phyloP scores from a whole-genome alignment of 1,139 yeast species.

The Ashbya aceris region DNA sequence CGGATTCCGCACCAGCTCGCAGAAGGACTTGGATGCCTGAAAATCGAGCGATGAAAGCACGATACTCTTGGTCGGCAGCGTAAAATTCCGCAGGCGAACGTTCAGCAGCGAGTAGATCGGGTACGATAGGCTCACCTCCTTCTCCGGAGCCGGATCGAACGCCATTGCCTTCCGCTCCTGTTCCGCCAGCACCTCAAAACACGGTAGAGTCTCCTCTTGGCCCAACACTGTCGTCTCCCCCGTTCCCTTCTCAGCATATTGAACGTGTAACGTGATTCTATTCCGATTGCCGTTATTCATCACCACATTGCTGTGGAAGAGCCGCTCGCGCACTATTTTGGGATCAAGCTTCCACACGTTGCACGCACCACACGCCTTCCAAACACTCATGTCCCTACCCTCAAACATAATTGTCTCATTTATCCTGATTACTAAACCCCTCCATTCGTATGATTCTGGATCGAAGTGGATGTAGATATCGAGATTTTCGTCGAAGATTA shows the following conservation, averaged over 20 bases:
- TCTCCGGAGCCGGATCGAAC: not conserved
- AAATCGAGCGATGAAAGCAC: constrained; percentile 28
- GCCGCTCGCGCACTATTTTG: constrained; percentile 12
- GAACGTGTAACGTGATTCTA: constrained; percentile 1
- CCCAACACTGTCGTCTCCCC: not conserved
- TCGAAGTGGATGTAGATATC: constrained; percentile 12
- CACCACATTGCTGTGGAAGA: constrained; percentile 25
- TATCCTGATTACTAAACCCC: constrained; percentile 11
- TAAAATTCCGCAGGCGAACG: constrained; percentile 26
- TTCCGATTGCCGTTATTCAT: constrained; percentile 29
- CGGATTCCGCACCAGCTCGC: constrained; percentile 4
- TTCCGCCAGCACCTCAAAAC: not conserved
- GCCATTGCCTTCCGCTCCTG: not conserved
- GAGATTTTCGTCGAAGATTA: constrained; percentile 27
- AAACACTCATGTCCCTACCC: constrained; percentile 2
- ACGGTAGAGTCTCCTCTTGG: not conserved
- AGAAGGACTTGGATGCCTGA: constrained; percentile 24
- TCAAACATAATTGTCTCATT: constrained; percentile 23
- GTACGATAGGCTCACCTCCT: constrained; percentile 6
- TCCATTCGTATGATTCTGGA: constrained; percentile 1
- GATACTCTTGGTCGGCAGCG: constrained; percentile 14
- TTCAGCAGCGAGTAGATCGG: constrained; percentile 28
- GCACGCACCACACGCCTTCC: not conserved
- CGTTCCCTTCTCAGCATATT: not conserved
- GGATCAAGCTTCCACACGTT: constrained; percentile 16